phyloP scores from a whole-genome alignment of 305 asterid species.

The Fraxinus sp. region DNA sequence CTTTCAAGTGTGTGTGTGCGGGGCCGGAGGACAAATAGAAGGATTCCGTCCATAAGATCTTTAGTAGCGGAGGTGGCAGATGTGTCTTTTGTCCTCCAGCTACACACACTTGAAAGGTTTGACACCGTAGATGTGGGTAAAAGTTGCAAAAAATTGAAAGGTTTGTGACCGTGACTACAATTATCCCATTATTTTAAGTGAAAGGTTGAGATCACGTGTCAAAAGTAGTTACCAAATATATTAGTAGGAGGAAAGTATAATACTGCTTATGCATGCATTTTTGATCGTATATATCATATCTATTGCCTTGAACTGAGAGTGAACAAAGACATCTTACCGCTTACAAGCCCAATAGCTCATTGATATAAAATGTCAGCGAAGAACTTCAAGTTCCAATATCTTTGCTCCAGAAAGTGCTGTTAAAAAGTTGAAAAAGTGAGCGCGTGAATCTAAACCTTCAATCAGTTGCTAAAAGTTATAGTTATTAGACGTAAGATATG shows the following conservation, averaged over 20 bases:
- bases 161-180: neutral
- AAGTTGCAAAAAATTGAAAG: neutral
- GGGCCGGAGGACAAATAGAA: neutral
- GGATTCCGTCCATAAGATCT: neutral
- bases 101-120: neutral
- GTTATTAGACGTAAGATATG: neutral
- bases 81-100: neutral
- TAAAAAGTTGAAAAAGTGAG: neutral
- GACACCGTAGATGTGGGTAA: neutral
- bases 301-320: neutral
- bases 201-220: neutral
- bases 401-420: slow-evolving; percentile 13
- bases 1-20: neutral
- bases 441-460: neutral
- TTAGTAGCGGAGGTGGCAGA: neutral
- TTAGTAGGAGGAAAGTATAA: neutral
- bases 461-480: neutral
- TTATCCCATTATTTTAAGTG: neutral
- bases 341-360: neutral
- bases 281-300: neutral
- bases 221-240: neutral
- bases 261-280: neutral
- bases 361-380: neutral
- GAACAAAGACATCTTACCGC: neutral
- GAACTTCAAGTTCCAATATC: slow-evolving; percentile 2